Evolutionary conservation across 352 stramenopile species (phyloP), one percentile per base, ranked within the genome.

Genomic region (Phytopythium oedochilum): DNA sequence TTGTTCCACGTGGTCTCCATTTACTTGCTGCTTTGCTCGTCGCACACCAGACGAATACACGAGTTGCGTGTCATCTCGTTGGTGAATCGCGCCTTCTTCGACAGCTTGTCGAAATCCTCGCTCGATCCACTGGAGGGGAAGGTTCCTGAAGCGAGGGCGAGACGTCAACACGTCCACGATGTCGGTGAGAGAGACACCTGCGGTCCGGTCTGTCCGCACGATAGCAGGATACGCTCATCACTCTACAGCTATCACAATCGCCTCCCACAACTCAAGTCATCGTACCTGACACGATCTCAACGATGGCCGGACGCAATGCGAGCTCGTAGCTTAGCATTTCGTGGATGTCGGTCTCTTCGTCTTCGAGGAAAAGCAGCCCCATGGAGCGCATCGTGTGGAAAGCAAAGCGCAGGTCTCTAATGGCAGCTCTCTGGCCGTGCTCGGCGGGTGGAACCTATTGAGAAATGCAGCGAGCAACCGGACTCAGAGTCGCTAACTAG

Each of bases 341-440:
- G 57, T 92, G 71, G 7, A 60, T 55, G 63, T 92, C 81, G 0
- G 62, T 53, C 28, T 68, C 63, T 22, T 68, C 51, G 40, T 92
- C 68, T 65, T 87, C 71, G 29, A 92, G 63, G 38, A 73, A 83
- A 23, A 92, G 53, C 14, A 92, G 56, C 0, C 81, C 81, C 18
- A 61, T 50, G 15, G 42, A 69, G 35, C 73, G 64, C 40, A 92
- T 43, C 23, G 44, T 68, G 18, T 61, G 59, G 31, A 89, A 92
- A 6, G 57, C 58, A 34, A 66, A 68, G 22, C 78, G 81, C 34
- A 84, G 20, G 31, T 61, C 59, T 36, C 58, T 46, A 45, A 72
- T 60, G 9, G 32, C 52, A n/a, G 57, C 55, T 14, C 55, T 68
- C 25, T 61, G 70, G 43, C 32, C 50, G 8, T 34, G 40, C 18